Conservation (phyloP, 2,329 filamentous ascomycete genomes). For the Aspergillus chevalieri region DNA sequence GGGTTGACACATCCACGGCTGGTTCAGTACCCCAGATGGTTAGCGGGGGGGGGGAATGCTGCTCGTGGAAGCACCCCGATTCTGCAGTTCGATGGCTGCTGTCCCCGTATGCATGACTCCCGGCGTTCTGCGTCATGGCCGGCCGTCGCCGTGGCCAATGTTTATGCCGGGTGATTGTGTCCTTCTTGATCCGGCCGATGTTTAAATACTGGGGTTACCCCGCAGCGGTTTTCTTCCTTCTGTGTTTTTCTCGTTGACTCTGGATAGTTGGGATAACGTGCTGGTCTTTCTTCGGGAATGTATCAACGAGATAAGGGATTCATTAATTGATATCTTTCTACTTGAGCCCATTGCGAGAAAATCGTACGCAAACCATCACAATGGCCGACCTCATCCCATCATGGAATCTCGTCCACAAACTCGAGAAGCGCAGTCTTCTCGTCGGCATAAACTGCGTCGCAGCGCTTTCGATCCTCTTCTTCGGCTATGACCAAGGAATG, state of each 20-base stretch:
- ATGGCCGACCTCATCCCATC: slow-evolving; percentile 35
- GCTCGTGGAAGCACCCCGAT: neutral
- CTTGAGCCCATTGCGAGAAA: neutral
- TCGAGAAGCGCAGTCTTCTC: slow-evolving; percentile 53
- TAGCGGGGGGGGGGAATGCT: neutral
- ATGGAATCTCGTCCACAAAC: slow-evolving; percentile 48
- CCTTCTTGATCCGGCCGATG: neutral
- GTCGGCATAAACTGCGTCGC: slow-evolving; percentile 59
- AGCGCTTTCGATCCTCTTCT: slow-evolving; percentile 63
- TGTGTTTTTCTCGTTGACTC: neutral
- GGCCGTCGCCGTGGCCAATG: neutral
- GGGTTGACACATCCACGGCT: too few relatives aligned
- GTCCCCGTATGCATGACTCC: neutral
- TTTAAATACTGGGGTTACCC: neutral
- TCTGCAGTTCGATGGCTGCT: neutral
- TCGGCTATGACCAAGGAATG: slow-evolving; percentile 53
- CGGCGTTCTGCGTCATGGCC: neutral
- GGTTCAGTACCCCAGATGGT: neutral
- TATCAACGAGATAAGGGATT: too few relatives aligned
- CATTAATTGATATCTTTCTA: too few relatives aligned
- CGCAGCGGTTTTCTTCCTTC: neutral
- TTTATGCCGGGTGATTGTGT: neutral
- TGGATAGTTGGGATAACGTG: too few relatives aligned
- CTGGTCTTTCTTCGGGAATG: too few relatives aligned
- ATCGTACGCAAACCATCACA: neutral